Evolutionary conservation across 2,329 filamentous ascomycete genomes (phyloP).

Genomic region (Alternaria consortialis): DNA sequence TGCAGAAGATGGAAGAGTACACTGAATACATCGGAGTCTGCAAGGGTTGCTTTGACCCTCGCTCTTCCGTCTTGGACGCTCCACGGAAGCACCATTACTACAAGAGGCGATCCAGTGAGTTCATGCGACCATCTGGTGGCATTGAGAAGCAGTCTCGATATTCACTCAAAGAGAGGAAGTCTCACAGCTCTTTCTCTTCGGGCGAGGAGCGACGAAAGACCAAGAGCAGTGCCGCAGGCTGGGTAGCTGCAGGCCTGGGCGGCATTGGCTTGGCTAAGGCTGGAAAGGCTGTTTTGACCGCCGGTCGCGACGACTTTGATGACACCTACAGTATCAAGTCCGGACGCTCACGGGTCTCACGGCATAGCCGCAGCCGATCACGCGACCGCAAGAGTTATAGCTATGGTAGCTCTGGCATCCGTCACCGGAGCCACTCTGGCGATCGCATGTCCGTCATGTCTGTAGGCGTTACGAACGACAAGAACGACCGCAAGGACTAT

Average conservation of each 20-base stretch:
- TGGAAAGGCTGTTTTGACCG: slow-evolving; percentile 63
- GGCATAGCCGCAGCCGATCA: slow-evolving; percentile 51
- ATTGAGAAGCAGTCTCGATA: slow-evolving; percentile 69
- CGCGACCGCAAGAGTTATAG: slow-evolving; percentile 54
- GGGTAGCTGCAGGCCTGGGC: slow-evolving; percentile 64
- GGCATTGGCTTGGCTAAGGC: slow-evolving; percentile 63
- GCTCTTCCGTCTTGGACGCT: slow-evolving; percentile 64
- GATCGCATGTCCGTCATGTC: slow-evolving; percentile 47
- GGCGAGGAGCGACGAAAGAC: slow-evolving; percentile 50
- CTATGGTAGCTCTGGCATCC: slow-evolving; percentile 54
- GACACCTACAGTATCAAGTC: slow-evolving; percentile 68
- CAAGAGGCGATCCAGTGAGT: slow-evolving; percentile 56
- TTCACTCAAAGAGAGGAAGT: slow-evolving; percentile 41
- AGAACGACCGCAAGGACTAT: slow-evolving; percentile 49
- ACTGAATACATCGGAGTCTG: slow-evolving; percentile 73
- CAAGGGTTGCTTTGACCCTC: slow-evolving; percentile 70
- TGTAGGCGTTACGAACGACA: slow-evolving; percentile 46
- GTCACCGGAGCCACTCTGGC: slow-evolving; percentile 50
- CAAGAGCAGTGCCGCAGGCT: slow-evolving; percentile 57
- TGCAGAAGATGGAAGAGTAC: slow-evolving; percentile 72
- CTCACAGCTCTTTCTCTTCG: slow-evolving; percentile 42
- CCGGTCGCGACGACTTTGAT: slow-evolving; percentile 63
- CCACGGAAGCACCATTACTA: slow-evolving; percentile 69
- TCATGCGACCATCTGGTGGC: slow-evolving; percentile 56
- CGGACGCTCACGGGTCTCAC: slow-evolving; percentile 52